Conservation (phyloP, 139 green algal species). For the Auxenochlorella pyrenoidosa region DNA sequence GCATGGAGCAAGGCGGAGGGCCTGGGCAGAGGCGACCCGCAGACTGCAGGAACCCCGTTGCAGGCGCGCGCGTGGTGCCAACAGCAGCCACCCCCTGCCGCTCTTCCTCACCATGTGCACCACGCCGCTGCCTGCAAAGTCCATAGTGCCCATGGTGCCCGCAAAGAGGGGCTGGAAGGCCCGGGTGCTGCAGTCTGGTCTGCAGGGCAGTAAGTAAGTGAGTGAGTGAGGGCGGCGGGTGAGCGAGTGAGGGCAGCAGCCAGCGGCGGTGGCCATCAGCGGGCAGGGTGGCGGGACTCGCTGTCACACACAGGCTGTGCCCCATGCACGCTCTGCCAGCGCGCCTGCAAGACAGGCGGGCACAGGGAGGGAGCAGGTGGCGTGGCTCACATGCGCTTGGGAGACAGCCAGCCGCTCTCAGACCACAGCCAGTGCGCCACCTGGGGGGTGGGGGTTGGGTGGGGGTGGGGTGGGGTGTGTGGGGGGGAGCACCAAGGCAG, state of each 20-base stretch:
- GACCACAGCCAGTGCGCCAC: conserved; percentile 42
- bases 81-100: no score
- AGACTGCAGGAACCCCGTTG: no score
- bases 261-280: not conserved
- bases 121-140: conserved; percentile 52
- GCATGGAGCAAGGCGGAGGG: no score
- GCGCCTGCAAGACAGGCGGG: not conserved
- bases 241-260: not conserved
- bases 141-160: conserved; percentile 28
- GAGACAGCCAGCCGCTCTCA: conserved; percentile 61
- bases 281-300: not conserved
- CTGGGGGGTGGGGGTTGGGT: no score
- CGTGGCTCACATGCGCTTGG: conserved; percentile 27
- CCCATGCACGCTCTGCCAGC: not conserved
- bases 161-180: not conserved
- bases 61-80: no score
- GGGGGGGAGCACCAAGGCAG: no score
- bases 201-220: not conserved
- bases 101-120: conserved; percentile 63
- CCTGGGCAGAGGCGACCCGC: no score
- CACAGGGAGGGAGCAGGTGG: not conserved
- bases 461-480: no score
- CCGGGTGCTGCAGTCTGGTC: not conserved
- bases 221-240: no score
- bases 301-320: not conserved